Evolutionary conservation across 495 filamentous ascomycete species (phyloP), one percentile per base, ranked within the genome.

Genomic region (Trichodelitschia bisporula): DNA sequence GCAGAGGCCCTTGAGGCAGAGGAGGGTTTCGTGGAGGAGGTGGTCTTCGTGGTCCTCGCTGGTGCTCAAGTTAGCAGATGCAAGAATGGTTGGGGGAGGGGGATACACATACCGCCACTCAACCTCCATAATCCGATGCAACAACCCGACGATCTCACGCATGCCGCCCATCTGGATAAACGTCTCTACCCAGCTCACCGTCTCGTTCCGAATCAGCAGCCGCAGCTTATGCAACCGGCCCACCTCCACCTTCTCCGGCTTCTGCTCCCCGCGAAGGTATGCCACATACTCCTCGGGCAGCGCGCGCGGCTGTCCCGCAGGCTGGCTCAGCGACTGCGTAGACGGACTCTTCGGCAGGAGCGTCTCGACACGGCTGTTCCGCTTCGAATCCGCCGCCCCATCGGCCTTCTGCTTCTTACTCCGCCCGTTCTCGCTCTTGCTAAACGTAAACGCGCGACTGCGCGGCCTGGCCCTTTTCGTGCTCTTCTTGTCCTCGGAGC

Each of bases 21-120:
- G 68, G 19, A 97, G 55, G 15, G 76, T 74, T 50, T 97, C 86
- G 38, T 95, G 84, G 9, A 95, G 62, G 13, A 97, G 62, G 13
- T 66, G 68, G 45, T 97, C 86, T 51, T 97, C 86, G 44, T 97
- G 86, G 41, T 97, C 86, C 57, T 93, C 86, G 43, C 80, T 82
- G 36, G 43, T 32, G 24, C 20, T 19, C n/a, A 12, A 9, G 24
- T 50, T 31, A 47, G 46, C 23, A 33, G 27, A 29, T 30, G 17
- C 20, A 29, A 11, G 28, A 32, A 33, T 38, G 23, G 41, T 32
- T 13, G 3, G 14, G 28, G 21, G 18, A 8, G 27, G 15, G 15
- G 27, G 6, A 14, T 29, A 6, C 26, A 56, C 72, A 42, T 62
- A 84, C 77, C 83, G 74, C 86, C 86, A 97, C 47, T 92, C 89